These are phyloP conservation scores for Leucosporidium yakuticum DNA, from an alignment of 768 basidiomycete genomes.

Conservation along the genomic window DNA sequence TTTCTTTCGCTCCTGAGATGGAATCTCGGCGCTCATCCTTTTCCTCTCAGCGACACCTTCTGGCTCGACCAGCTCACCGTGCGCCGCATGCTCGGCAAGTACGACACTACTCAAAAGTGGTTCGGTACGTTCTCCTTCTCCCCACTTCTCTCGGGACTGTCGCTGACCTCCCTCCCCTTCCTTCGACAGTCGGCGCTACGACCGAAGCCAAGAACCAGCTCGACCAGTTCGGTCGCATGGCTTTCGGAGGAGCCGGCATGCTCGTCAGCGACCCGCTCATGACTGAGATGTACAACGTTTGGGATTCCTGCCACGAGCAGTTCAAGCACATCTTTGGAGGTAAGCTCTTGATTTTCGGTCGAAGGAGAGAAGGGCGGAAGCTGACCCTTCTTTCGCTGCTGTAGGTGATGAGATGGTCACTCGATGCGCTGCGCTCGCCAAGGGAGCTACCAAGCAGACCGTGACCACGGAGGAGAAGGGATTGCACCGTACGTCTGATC, in stretches of 20 bases:
- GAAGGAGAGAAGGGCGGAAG: not conserved
- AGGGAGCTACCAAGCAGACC: constrained; percentile 15
- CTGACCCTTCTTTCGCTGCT: not conserved
- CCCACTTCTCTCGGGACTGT: not conserved
- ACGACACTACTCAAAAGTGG: constrained; percentile 19
- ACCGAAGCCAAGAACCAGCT: constrained; percentile 30
- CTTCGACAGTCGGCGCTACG: constrained; percentile 19
- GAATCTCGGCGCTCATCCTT: too few relatives aligned
- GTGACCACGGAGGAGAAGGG: constrained; percentile 29
- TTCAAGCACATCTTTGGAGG: constrained; percentile 32
- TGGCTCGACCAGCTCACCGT: constrained; percentile 31
- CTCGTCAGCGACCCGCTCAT: constrained; percentile 15
- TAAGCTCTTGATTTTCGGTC: not conserved
- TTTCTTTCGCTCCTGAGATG: too few relatives aligned
- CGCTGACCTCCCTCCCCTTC: too few relatives aligned
- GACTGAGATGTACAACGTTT: constrained; percentile 15
- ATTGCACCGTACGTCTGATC: constrained; percentile 26
- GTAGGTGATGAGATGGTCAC: constrained; percentile 36
- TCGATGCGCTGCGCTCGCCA: constrained; percentile 29
- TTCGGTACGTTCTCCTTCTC: constrained; percentile 13
- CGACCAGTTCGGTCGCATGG: constrained; percentile 31
- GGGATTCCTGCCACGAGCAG: constrained; percentile 26
- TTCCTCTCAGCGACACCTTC: constrained; percentile 29
- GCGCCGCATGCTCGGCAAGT: constrained; percentile 26
- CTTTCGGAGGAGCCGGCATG: constrained; percentile 35